A percentile compares a stretch with the other conserved stretches of the same genome.
phyloP scores from a whole-genome alignment of 768 basidiomycete species.

The Rhodotorula graminis region DNA sequence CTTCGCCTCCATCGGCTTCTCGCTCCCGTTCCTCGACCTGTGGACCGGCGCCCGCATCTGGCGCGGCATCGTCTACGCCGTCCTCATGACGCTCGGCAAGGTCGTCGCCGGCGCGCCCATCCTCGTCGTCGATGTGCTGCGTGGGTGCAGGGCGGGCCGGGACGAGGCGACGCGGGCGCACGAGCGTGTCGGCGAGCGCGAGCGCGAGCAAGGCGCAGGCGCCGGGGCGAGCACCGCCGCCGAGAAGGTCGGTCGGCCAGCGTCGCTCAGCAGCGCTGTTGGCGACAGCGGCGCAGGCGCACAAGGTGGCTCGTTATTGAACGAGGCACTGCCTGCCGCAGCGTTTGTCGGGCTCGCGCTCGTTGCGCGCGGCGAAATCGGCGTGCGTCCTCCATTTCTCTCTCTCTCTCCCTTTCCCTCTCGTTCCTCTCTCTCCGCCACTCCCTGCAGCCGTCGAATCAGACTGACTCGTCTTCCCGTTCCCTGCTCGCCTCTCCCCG shows the following conservation, averaged over 20 bases:
- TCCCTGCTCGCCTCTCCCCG: background rate
- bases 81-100: constrained; percentile 60
- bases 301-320: background rate
- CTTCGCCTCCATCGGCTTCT: constrained; percentile 61
- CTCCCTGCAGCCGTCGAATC: too few relatives aligned
- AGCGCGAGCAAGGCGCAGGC: background rate
- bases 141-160: background rate
- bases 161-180: too few relatives aligned
- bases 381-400: constrained; percentile 47
- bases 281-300: too few relatives aligned
- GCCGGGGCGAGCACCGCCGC: constrained; percentile 47
- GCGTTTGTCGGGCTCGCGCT: constrained; percentile 57
- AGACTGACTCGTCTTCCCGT: too few relatives aligned
- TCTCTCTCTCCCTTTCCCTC: background rate
- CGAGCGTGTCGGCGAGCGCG: too few relatives aligned
- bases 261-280: background rate
- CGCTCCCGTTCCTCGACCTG: constrained; percentile 54
- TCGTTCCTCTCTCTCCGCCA: constrained; percentile 23
- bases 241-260: background rate
- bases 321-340: constrained; percentile 45
- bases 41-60: constrained; percentile 52
- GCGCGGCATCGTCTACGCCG: constrained; percentile 58
- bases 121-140: constrained; percentile 25
- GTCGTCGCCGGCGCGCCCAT: constrained; percentile 53
- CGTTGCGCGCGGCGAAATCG: constrained; percentile 66